Evolutionary conservation across 805 yeast species (phyloP).

Genomic region (Cephaloascus albidus): DNA sequence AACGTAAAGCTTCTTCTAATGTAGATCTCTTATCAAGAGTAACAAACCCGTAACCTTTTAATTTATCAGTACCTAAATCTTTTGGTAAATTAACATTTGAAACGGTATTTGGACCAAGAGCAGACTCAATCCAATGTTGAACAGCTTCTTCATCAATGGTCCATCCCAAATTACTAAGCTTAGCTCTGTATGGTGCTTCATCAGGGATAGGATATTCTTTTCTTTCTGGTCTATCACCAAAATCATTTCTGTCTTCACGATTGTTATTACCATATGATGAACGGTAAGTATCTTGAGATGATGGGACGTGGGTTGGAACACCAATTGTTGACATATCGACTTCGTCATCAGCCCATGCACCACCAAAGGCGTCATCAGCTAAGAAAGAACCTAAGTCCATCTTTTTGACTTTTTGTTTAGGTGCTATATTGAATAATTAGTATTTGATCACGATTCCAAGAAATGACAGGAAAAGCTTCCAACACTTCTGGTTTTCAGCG

Average conservation of each 20-base stretch:
- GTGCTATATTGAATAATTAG: background rate
- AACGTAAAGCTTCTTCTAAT: conserved; percentile 41
- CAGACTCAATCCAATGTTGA: conserved; percentile 52
- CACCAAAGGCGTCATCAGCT: conserved; percentile 64
- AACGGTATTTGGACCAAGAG: conserved; percentile 41
- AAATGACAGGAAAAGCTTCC: no score
- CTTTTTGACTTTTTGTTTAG: conserved; percentile 47
- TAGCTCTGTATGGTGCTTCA: conserved; percentile 86
- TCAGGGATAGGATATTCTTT: conserved; percentile 83
- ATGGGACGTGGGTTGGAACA: conserved; percentile 20
- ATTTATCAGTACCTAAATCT: conserved; percentile 53
- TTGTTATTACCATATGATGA: no score
- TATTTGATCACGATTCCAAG: no score
- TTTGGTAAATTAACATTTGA: conserved; percentile 63
- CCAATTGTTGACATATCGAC: conserved; percentile 61
- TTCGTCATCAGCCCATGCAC: conserved; percentile 80
- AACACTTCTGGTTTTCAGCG: no score
- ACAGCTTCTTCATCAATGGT: conserved; percentile 61
- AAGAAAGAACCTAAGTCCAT: conserved; percentile 86
- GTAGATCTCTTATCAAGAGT: conserved; percentile 35
- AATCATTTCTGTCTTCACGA: background rate
- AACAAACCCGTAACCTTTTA: conserved; percentile 49
- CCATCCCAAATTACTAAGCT: conserved; percentile 79
- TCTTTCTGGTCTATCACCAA: conserved; percentile 31
- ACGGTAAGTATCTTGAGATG: conserved; percentile 6